Percentiles rank a stretch among this genome's conserved stretches.
These are phyloP conservation scores for Penicillium verhagenii DNA, from an alignment of 495 filamentous ascomycete species.

Conservation along the genomic window DNA sequence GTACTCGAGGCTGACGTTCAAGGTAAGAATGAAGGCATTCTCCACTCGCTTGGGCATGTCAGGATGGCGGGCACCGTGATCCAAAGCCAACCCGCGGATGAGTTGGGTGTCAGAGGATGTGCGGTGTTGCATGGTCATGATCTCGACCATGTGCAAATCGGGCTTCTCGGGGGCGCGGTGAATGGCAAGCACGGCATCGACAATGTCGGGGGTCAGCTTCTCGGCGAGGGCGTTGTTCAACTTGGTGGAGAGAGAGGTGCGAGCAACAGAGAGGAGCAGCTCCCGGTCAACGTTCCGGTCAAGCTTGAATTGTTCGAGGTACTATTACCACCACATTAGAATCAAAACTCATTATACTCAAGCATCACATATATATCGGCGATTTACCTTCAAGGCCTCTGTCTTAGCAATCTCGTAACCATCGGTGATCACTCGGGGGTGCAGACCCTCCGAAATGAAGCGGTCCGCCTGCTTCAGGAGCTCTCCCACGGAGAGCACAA, in stretches of 20 bases:
- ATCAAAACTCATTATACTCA: not conserved
- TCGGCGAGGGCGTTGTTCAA: slow-evolving; percentile 84
- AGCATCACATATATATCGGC: not conserved
- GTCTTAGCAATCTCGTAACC: slow-evolving; percentile 96
- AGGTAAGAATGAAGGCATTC: slow-evolving; percentile 90
- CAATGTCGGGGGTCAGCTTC: slow-evolving; percentile 87
- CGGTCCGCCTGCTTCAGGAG: slow-evolving; percentile 95
- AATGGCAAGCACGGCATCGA: slow-evolving; percentile 93
- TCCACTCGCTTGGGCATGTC: slow-evolving; percentile 97
- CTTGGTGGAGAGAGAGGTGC: slow-evolving; percentile 94
- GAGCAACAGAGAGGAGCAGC: slow-evolving; percentile 87
- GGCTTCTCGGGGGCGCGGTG: slow-evolving; percentile 87
- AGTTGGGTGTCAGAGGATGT: slow-evolving; percentile 94
- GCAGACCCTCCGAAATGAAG: slow-evolving; percentile 89
- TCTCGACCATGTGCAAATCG: slow-evolving; percentile 98
- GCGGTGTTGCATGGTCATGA: slow-evolving; percentile 99
- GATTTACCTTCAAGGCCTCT: slow-evolving; percentile 75
- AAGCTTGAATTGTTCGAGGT: slow-evolving; percentile 93
- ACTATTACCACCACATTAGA: slow-evolving; percentile 52
- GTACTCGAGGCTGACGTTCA: slow-evolving; percentile 97
- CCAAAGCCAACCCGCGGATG: slow-evolving; percentile 87
- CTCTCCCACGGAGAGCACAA: slow-evolving; percentile 93
- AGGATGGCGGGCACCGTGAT: slow-evolving; percentile 94
- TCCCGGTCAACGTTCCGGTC: slow-evolving; percentile 84
- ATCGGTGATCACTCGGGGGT: slow-evolving; percentile 95